Evolutionary conservation across 2,329 filamentous ascomycete species (phyloP).

Genomic region (Calonectria ilicicola): DNA sequence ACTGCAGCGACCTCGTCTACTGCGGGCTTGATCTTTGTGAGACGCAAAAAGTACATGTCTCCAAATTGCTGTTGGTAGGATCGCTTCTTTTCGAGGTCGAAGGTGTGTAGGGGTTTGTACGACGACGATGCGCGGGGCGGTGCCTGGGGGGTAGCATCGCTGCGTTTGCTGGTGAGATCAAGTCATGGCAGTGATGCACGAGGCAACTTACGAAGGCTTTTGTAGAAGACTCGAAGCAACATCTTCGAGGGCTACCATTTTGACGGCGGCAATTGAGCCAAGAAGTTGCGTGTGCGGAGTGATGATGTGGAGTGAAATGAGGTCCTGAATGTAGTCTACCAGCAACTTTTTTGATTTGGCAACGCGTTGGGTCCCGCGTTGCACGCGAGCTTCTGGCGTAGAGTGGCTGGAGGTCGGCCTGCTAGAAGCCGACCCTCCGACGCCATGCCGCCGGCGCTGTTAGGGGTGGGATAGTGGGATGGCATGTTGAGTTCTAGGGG

Average conservation of each 20-base stretch:
- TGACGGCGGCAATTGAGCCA: slow-evolving; percentile 12
- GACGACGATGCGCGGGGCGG: slow-evolving; percentile 65
- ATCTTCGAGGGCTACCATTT: slow-evolving; percentile 51
- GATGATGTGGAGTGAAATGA: not conserved
- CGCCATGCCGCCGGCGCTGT: not conserved
- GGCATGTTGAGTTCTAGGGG: slow-evolving; percentile 16
- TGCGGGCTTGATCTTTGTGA: slow-evolving; percentile 86
- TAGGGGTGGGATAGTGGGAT: slow-evolving; percentile 2
- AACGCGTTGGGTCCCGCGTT: slow-evolving; percentile 38
- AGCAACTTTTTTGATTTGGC: slow-evolving; percentile 11
- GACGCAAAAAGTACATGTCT: slow-evolving; percentile 96
- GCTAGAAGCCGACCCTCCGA: slow-evolving; percentile 3
- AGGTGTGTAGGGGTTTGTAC: slow-evolving; percentile 83
- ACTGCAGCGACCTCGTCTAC: slow-evolving; percentile 80
- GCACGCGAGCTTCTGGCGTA: slow-evolving; percentile 41
- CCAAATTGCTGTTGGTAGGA: slow-evolving; percentile 96
- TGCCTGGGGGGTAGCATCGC: slow-evolving; percentile 50
- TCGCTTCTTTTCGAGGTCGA: slow-evolving; percentile 75
- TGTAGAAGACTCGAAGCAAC: slow-evolving; percentile 48
- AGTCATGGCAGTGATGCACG: not conserved
- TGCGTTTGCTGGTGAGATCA: slow-evolving; percentile 27
- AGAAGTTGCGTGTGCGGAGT: not conserved
- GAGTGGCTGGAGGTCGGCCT: slow-evolving; percentile 37
- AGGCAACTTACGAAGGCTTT: slow-evolving; percentile 46
- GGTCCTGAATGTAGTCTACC: slow-evolving; percentile 12